phyloP scores from a whole-genome alignment of 2,329 filamentous ascomycete species.

The Colletotrichum salicis region DNA sequence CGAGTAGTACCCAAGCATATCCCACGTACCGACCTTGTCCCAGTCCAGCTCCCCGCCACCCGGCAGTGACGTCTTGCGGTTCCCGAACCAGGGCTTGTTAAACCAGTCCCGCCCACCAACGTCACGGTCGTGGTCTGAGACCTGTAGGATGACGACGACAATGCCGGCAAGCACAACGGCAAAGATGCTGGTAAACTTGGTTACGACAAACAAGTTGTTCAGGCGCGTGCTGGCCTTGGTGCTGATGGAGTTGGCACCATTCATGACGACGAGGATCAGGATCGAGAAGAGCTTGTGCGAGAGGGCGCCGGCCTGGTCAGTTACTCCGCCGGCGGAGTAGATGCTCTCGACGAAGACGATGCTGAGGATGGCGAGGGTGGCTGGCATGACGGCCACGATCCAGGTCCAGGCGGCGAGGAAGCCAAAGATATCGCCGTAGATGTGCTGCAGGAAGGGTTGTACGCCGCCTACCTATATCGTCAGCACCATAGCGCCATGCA shows the following conservation, averaged over 20 bases:
- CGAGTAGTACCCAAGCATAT: conserved; percentile 68
- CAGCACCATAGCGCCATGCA: neutral
- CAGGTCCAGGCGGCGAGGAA: conserved; percentile 74
- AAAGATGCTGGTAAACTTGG: conserved; percentile 62
- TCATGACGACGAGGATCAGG: conserved; percentile 57
- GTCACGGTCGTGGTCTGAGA: conserved; percentile 47
- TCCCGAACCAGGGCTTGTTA: conserved; percentile 64
- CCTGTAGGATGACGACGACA: conserved; percentile 56
- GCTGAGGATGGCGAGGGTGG: conserved; percentile 70
- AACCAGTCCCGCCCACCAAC: conserved; percentile 63
- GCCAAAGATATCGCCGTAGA: conserved; percentile 70
- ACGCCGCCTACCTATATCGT: conserved; percentile 57
- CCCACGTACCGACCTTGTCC: conserved; percentile 62
- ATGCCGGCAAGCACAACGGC: conserved; percentile 61
- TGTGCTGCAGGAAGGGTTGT: conserved; percentile 70
- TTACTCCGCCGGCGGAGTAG: conserved; percentile 61
- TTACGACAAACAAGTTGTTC: conserved; percentile 65
- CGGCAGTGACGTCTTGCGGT: conserved; percentile 59
- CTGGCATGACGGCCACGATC: conserved; percentile 73
- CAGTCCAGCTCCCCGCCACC: conserved; percentile 62
- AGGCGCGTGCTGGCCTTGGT: conserved; percentile 65
- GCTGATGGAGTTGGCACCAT: conserved; percentile 65
- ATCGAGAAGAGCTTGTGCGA: conserved; percentile 64
- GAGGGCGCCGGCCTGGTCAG: conserved; percentile 54
- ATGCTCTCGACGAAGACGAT: conserved; percentile 73